These are phyloP conservation scores for Diutina rugosa DNA, from an alignment of 1,139 yeast species.

Conservation along the genomic window DNA sequence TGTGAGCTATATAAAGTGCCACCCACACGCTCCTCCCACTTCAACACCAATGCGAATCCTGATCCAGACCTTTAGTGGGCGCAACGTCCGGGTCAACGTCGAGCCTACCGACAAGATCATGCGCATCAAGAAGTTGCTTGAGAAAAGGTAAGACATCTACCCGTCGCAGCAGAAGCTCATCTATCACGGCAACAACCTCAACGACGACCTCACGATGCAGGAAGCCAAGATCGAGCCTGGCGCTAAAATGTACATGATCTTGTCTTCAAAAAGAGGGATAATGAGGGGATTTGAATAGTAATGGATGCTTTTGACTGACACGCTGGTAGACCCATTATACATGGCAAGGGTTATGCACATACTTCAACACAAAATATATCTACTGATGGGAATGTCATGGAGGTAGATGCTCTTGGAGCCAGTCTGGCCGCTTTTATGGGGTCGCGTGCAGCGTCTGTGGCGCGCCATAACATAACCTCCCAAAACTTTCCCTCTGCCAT, in stretches of 20 bases:
- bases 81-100: constrained; percentile 74
- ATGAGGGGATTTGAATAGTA: too few relatives aligned
- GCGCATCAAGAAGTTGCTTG: constrained; percentile 83
- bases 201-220: constrained; percentile 59
- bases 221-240: constrained; percentile 63
- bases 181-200: constrained; percentile 85
- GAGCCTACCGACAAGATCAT: constrained; percentile 67
- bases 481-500: too few relatives aligned
- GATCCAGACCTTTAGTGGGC: constrained; percentile 68
- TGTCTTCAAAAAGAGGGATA: constrained; percentile 71
- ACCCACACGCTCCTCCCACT: neutral
- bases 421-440: too few relatives aligned
- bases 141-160: constrained; percentile 95
- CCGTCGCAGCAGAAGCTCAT: constrained; percentile 91
- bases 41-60: constrained; percentile 41
- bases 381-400: too few relatives aligned
- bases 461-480: too few relatives aligned
- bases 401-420: too few relatives aligned
- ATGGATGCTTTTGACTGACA: too few relatives aligned
- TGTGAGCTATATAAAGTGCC: neutral
- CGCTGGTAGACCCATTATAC: too few relatives aligned
- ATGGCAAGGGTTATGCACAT: too few relatives aligned
- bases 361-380: too few relatives aligned
- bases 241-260: constrained; percentile 73
- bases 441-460: too few relatives aligned